Evolutionary conservation across 75 land plant genomes (phyloP), one percentile per base, ranked within the genome.

Genomic region (Cryptomeria japonica): DNA sequence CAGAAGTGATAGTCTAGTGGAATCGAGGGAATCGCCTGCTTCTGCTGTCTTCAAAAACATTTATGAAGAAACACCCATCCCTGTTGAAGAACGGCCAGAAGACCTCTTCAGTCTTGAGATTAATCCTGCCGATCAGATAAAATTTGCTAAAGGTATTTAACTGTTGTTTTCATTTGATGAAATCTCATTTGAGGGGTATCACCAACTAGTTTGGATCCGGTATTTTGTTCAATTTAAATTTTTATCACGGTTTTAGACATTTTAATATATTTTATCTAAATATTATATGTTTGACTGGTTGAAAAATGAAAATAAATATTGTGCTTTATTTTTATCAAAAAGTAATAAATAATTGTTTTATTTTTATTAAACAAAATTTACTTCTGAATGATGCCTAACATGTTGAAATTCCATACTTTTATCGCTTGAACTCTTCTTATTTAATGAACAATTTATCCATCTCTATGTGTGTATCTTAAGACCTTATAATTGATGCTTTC

Each of bases 41-140:
- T 32, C 77, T 75, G 11, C 0, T 75, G 77, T 75, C 15, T 75
- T 75, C 77, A 75, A 34, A 75, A 34, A 12, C 13, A 75, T 75
- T 75, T 75, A 75, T 75, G 77, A 75, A 75, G 77, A 75, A 75
- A 75, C 77, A 12, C 77, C 77, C 3, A 5, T 2, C 12, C 77
- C 77, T 75, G 3, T 75, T 75, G 77, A 75, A 75, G 77, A 75
- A 75, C 3, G 77, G 77, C 14, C 77, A 32, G 77, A 75, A 75
- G 77, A 75, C 15, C 37, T 75, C 13, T 75, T 75, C 77, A 75
- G 77, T 75, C 37, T 75, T 34, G 77, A 75, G 37, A 31, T 75
- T 34, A 75, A 38, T 14, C 77, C 77, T 75, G 16, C 16, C 13
- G 77, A 75, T 34, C 37, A 31, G 77, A 75, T 31, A 75, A 75